Base-by-base conservation (phyloP, 257 asterid genomes). In the Jasminum sambac region DNA sequence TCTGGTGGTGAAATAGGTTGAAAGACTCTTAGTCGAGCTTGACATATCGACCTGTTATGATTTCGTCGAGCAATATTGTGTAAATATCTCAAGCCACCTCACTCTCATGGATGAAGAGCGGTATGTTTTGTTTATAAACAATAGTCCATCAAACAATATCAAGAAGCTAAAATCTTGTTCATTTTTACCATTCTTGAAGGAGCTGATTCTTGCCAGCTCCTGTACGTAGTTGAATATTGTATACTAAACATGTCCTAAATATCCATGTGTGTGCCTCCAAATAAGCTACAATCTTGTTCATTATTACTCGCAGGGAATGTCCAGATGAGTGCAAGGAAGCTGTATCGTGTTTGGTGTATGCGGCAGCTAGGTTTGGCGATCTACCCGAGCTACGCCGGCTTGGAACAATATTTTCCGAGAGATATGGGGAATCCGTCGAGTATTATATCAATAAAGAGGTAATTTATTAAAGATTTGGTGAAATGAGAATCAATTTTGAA, bases 241-340 rank as follows among this genome's bases (percentile, higher is more conserved):
- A n/a, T n/a, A n/a, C n/a, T n/a, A n/a, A n/a, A n/a, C n/a, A n/a
- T n/a, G n/a, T n/a, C n/a, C n/a, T n/a, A n/a, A n/a, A n/a, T n/a
- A n/a, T n/a, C n/a, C n/a, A n/a, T n/a, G n/a, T n/a, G 36, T 4
- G 36, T 30, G 36, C 4, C 2, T 30, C 4, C 4, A 30, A 30
- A 30, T 1, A 30, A 30, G 43, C 7, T 39, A 39, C 43, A 39
- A 39, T 6, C 43, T 39, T 5, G 43, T 39, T 39, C 12, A 39
- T 50, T 23, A 23, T 41, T 24, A 5, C 5, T 21, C 14, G 21
- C 83, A 94, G 98, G 71, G 98, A 94, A 64, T 94, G 97, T 40
- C 98, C 97, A 0, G 96, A 89, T 46, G 96, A 91, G 5, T 86
- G 96, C 80, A 85, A 77, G 72, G 97, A 91, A 86, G 95, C 97